Base-by-base conservation (phyloP, 2,329 filamentous ascomycete genomes). In the Aureobasidium vineae region DNA sequence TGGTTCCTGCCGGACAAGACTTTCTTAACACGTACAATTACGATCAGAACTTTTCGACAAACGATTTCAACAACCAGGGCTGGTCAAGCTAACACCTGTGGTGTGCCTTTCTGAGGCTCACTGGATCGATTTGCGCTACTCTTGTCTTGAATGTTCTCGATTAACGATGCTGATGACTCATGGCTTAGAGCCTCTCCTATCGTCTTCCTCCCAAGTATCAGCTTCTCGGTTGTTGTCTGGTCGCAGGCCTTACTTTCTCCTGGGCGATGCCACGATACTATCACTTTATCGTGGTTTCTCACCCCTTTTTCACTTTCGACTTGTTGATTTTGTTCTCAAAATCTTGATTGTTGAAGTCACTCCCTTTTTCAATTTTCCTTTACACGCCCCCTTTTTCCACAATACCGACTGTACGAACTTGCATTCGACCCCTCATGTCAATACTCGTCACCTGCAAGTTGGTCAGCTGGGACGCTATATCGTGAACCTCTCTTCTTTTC, bases 1-100 rank as follows among this genome's bases (percentile, higher is more conserved):
- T 75, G 66, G 73, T 69, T 66, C 70, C 75, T 3, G 71, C 73
- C 28, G 71, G 70, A 49, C 73, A 75, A 65, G 70, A 70, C 54
- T 75, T 72, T 65, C 64, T 71, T 40, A 68, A 70, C 33, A 63
- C 72, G 3, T 74, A 72, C 66, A 70, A 72, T 45, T 70, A 74
- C 33, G 70, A 72, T 63, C 70, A 73, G 38, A 70, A 73, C 63
- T 76, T 73, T 56, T 59, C 71, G 45, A 70, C 68, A 65, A 67
- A 69, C 19, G 70, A 72, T 38, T 72, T 72, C 64, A 63, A 60
- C 43, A 53, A 38, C 52, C 66, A 59, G 13, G 61, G 47, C 56
- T 69, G 68, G 68, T 53, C 68, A 23, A 69, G 68, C 68, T 69
- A 69, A 69, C 66, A 49, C n/a, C 54, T 47, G 56, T 65, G 65